A percentile compares a stretch with the other conserved stretches of the same genome.
Evolutionary conservation across 108 stramenopile species (phyloP).

Genomic region (Cyclotella choctawhatcheeana): DNA sequence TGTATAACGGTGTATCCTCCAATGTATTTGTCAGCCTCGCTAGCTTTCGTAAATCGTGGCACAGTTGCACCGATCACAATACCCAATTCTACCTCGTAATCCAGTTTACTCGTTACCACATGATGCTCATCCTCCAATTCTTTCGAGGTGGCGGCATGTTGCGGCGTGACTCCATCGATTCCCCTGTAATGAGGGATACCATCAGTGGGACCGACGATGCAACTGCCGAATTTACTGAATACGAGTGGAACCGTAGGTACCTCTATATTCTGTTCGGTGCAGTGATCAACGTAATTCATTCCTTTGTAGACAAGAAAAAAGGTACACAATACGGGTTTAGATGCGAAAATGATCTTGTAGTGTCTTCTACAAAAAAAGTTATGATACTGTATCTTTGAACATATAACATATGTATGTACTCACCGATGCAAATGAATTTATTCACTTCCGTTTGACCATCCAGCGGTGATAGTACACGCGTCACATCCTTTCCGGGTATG

Average conservation of each 20-base stretch:
- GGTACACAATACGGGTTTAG: too few relatives aligned
- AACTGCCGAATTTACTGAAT: constrained; percentile 61
- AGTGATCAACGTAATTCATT: constrained; percentile 70
- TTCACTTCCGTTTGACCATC: constrained; percentile 53
- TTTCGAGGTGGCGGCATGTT: constrained; percentile 27
- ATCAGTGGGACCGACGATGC: constrained; percentile 53
- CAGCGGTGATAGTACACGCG: constrained; percentile 49
- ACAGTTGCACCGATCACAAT: constrained; percentile 59
- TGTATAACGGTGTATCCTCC: constrained; percentile 70
- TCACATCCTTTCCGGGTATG: constrained; percentile 24
- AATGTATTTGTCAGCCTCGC: constrained; percentile 57
- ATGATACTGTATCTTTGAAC: too few relatives aligned
- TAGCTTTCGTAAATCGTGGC: constrained; percentile 46
- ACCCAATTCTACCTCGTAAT: constrained; percentile 73
- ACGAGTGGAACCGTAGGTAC: constrained; percentile 64
- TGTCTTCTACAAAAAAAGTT: too few relatives aligned
- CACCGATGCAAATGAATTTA: constrained; percentile 69
- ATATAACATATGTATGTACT: too few relatives aligned
- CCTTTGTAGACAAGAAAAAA: too few relatives aligned
- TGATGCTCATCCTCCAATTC: constrained; percentile 19
- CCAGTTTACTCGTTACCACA: constrained; percentile 54
- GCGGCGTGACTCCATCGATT: neutral
- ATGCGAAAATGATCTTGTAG: too few relatives aligned
- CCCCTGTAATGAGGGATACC: constrained; percentile 38
- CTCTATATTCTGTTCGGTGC: constrained; percentile 54